phyloP scores from a whole-genome alignment of 495 filamentous ascomycete genomes.

The Terfezia claveryi region DNA sequence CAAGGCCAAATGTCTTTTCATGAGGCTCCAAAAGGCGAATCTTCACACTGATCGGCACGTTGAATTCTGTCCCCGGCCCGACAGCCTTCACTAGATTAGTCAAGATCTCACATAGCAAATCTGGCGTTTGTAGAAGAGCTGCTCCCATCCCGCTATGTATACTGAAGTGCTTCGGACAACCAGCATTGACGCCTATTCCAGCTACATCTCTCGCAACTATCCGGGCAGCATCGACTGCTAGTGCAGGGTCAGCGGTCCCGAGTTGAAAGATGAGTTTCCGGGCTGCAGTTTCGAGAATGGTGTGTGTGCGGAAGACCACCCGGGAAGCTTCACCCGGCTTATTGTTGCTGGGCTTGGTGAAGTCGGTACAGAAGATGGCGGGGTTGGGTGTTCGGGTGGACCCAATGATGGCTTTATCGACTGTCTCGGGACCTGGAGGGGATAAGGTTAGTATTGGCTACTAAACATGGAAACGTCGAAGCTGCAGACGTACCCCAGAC shows the following conservation, averaged over 20 bases:
- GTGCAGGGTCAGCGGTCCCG: constrained; percentile 57
- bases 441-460: background rate
- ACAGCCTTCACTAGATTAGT: constrained; percentile 60
- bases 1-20: constrained; percentile 47
- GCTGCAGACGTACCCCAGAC: constrained; percentile 50
- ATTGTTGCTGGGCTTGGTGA: constrained; percentile 33
- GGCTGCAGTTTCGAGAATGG: constrained; percentile 35
- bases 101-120: constrained; percentile 60
- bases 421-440: constrained; percentile 57
- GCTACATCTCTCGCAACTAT: constrained; percentile 68
- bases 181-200: constrained; percentile 91
- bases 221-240: constrained; percentile 62
- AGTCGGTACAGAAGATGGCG: constrained; percentile 57
- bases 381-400: constrained; percentile 53
- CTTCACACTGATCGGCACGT: constrained; percentile 87
- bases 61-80: constrained; percentile 32
- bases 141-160: constrained; percentile 88
- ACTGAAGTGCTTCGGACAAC: constrained; percentile 90
- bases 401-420: constrained; percentile 78
- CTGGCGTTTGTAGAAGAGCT: constrained; percentile 61
- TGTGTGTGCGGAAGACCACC: constrained; percentile 66
- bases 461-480: background rate
- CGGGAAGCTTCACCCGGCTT: constrained; percentile 10
- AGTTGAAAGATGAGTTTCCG: constrained; percentile 69
- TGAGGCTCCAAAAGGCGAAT: constrained; percentile 67